Evolutionary conservation across 2,329 filamentous ascomycete genomes (phyloP).

Genomic region (Cladophialophora yegresii): DNA sequence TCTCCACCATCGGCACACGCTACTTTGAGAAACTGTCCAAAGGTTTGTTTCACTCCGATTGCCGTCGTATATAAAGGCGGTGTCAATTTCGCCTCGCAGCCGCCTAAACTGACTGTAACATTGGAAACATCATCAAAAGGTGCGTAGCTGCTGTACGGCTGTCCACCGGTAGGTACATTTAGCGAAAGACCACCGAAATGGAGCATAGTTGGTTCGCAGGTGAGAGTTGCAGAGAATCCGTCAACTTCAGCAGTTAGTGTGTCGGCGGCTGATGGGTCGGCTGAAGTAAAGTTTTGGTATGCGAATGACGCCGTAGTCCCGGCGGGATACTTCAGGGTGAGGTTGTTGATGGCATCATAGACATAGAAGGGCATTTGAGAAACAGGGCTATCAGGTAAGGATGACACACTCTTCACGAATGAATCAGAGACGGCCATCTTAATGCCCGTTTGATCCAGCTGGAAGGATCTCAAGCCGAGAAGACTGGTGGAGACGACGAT

Average conservation of each 20-base stretch:
- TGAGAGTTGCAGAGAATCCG: not conserved
- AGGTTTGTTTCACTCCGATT: not conserved
- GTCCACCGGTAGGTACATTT: not conserved
- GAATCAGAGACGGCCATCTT: not conserved
- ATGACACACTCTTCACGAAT: not conserved
- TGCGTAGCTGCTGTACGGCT: not conserved
- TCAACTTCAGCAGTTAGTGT: not conserved
- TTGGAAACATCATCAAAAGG: not conserved
- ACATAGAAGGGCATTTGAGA: conserved; percentile 4
- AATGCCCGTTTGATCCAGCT: not conserved
- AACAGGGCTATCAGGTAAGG: not conserved
- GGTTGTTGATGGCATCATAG: not conserved
- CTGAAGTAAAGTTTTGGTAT: not conserved
- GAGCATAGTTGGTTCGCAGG: not conserved
- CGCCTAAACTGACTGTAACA: not conserved
- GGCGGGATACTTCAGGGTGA: not conserved
- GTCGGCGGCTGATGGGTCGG: not conserved
- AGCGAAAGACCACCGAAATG: not conserved
- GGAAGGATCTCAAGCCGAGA: not conserved
- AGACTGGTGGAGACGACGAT: not conserved
- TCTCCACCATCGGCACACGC: not conserved
- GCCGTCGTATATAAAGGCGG: not conserved
- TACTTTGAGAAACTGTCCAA: not conserved
- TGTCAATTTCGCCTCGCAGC: not conserved
- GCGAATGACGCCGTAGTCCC: not conserved